A percentile compares a stretch with the other conserved stretches of the same genome.
These are phyloP conservation scores for Picochlorum sp. DNA, from an alignment of 139 green algal species.

Conservation along the genomic window DNA sequence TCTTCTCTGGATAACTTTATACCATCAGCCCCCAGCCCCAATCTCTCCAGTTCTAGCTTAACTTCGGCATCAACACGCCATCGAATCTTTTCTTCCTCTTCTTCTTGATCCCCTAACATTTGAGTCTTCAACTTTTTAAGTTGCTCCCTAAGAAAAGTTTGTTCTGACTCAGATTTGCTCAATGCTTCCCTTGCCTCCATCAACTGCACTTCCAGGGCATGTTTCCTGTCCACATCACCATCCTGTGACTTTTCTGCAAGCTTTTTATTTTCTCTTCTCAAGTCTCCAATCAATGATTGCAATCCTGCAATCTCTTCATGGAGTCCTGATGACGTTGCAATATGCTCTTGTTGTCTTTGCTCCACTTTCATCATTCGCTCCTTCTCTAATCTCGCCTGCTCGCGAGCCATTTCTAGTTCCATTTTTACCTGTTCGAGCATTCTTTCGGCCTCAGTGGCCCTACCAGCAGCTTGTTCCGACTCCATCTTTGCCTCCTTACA, in stretches of 20 bases:
- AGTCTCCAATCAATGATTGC: no score
- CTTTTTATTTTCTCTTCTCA: no score
- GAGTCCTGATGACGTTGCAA: neutral
- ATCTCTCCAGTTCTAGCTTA: constrained; percentile 17
- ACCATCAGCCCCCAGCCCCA: neutral
- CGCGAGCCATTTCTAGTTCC: neutral
- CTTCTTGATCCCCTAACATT: constrained; percentile 26
- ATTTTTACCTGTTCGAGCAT: no score
- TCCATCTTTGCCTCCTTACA: no score
- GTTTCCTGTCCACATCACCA: no score
- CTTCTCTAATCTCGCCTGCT: neutral
- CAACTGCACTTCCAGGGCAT: no score
- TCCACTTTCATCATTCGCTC: neutral
- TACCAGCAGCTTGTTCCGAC: no score
- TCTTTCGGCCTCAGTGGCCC: no score
- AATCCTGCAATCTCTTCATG: constrained; percentile 1
- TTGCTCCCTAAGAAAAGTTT: constrained; percentile 3
- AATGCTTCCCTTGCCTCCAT: neutral
- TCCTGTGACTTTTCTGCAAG: no score
- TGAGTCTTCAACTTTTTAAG: constrained; percentile 22
- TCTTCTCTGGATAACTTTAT: neutral
- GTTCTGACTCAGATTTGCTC: neutral
- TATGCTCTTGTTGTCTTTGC: neutral
- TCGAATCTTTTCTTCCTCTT: constrained; percentile 30
- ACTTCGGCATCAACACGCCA: constrained; percentile 31